Percentiles rank a stretch among this genome's conserved stretches.
phyloP scores from a whole-genome alignment of 2,329 filamentous ascomycete genomes.

The Elsinoe ampelina region DNA sequence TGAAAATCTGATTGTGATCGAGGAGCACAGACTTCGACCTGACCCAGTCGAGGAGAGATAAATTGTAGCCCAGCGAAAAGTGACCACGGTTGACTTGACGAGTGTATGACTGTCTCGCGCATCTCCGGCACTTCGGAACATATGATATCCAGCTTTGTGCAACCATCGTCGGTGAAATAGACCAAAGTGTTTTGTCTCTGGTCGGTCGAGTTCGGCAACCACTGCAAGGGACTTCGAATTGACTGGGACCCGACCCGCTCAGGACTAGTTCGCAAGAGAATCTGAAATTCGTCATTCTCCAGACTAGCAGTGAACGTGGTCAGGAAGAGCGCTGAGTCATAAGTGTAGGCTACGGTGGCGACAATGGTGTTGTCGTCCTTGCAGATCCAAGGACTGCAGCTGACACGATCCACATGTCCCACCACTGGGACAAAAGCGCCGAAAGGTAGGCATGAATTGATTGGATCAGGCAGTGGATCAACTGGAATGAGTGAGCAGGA shows the following conservation, averaged over 20 bases:
- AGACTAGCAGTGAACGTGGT: neutral
- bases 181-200: neutral
- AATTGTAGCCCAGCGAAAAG: neutral
- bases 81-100: neutral
- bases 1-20: neutral
- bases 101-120: neutral
- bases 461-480: too few species aligned
- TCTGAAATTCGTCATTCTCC: neutral
- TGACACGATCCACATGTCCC: slow-evolving; percentile 25
- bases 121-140: neutral
- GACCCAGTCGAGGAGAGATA: neutral
- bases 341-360: slow-evolving; percentile 30
- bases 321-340: slow-evolving; percentile 16
- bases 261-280: neutral
- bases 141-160: neutral
- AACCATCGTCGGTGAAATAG: neutral
- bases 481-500: neutral
- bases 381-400: slow-evolving; percentile 33
- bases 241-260: neutral
- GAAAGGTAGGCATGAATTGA: neutral
- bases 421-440: neutral
- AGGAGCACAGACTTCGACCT: neutral
- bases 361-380: slow-evolving; percentile 17
- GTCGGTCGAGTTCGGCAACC: neutral
- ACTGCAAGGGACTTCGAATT: neutral